Base-by-base conservation (phyloP, 345 rosid genomes). In the Rhodomyrtus tomentosa region DNA sequence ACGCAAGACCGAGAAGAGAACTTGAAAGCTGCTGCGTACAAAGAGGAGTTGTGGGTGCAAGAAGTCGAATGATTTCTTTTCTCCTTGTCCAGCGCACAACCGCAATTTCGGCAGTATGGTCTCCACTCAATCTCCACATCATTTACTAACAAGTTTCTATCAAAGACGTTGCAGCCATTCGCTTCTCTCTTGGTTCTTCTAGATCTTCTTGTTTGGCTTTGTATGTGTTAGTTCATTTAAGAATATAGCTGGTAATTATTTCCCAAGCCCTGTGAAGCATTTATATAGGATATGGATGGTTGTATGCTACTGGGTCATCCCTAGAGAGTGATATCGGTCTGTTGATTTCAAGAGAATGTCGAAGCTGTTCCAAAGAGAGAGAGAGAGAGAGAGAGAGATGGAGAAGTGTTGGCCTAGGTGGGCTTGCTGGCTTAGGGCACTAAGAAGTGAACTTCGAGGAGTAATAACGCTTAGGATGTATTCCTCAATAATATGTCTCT, bases 31-130 rank as follows among this genome's bases (percentile, higher is more conserved):
- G 51, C 24, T 53, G 52, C 3, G 20, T 21, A 50, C 6, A 81
- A n/a, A 48, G 11, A 0, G 55, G 55, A n/a, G 29, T 50, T 81
- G 82, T 27, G 82, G 20, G 5, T 1, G 4, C 82, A 80, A 80
- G 55, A 1, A 24, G 29, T 29, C 6, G 40, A 25, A 32, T 20
- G 22, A 38, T 53, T 80, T 27, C 55, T 53, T 25, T 80, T 81
- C 40, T 32, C 14, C 11, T 81, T 3, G 74, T 87, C 86, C 5
- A 87, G 82, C 38, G 84, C 88, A 81, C 84, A 86, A 20, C 82
- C 29, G 45, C 88, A 86, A 45, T 81, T 83, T 12, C 83, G 48
- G 73, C 84, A 86, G 48, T 87, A 81, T 5, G 86, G 84, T 54
- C 88, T 53, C 20, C 48, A 36, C 82, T 82, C 68, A 21, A 86